Evolutionary conservation across 345 rosid species (phyloP), one percentile per base, ranked within the genome.

Genomic region (Adansonia digitata): DNA sequence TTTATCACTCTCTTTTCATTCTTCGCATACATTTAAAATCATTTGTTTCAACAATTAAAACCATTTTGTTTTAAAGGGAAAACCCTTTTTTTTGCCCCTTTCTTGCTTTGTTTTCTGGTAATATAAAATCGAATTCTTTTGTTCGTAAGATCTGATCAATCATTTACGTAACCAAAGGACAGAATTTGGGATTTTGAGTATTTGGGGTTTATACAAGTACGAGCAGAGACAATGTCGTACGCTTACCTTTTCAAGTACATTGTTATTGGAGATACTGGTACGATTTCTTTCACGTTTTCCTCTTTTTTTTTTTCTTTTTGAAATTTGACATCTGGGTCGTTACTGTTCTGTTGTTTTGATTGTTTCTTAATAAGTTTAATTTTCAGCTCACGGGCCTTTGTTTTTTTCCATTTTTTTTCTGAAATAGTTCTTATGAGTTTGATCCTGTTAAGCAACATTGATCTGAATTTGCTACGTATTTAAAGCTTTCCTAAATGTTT

Each of bases 211-310:
- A 65, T 18, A 15, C 35, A 26, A 53, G 46, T 24, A 51, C 39
- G 57, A 51, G 13, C 68, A n/a, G 43, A 22, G 11, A 42, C 49
- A 26, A 90, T 90, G 94, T 90, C 94, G 10, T 90, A 88, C 83
- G 89, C 90, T 39, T 90, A 90, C 55, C 92, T 90, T 61, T 90
- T 90, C 87, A 90, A 90, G 85, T 90, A 88, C 89, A 90, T 90
- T 71, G 85, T 86, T 85, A 90, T 90, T 73, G 94, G 92, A 46
- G 94, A 90, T 65, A 90, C 94, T 39, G 90, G 94, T 87, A 65
- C 35, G 46, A 15, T 31, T 22, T 15, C 39, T 14, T 20, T 69
- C 20, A 13, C 9, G 0, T 18, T 76, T 75, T 71, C 17, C 29
- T 45, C 5, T 8, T 34, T 17, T 2, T 55, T 62, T 69, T 75